phyloP scores from a whole-genome alignment of 78 protist genomes.

The Dictyostelium purpureum region DNA sequence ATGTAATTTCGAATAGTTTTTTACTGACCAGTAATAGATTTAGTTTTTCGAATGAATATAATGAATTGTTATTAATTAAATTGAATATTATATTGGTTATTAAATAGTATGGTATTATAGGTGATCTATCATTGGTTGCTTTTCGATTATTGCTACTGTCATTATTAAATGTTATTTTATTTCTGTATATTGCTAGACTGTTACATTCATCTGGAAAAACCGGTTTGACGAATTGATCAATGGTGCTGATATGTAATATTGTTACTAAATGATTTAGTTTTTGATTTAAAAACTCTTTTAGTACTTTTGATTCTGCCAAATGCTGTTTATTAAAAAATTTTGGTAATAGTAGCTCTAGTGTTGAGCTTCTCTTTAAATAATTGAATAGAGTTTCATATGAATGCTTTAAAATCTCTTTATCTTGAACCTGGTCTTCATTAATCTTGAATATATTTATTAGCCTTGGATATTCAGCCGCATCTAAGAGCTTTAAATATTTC shows the following conservation, averaged over 20 bases:
- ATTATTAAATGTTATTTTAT: background rate
- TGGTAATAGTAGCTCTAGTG: background rate
- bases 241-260: background rate
- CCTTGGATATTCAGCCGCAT: background rate
- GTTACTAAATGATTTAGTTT: background rate
- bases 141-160: too few relatives aligned
- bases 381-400: too few relatives aligned
- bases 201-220: background rate
- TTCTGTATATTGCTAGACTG: background rate
- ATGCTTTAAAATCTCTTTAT: too few relatives aligned
- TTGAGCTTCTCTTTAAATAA: background rate
- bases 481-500: background rate
- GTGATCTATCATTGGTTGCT: background rate
- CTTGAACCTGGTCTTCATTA: too few relatives aligned
- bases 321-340: too few relatives aligned
- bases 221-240: background rate
- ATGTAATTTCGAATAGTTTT: background rate
- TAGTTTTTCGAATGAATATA: background rate
- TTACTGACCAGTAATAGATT: background rate
- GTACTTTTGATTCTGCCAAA: too few relatives aligned
- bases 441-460: background rate
- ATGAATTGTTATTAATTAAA: background rate
- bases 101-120: background rate
- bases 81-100: background rate
- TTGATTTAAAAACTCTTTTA: background rate